Conservation (phyloP, 2,329 filamentous ascomycete species). For the Phaeosphaeria sp. region DNA sequence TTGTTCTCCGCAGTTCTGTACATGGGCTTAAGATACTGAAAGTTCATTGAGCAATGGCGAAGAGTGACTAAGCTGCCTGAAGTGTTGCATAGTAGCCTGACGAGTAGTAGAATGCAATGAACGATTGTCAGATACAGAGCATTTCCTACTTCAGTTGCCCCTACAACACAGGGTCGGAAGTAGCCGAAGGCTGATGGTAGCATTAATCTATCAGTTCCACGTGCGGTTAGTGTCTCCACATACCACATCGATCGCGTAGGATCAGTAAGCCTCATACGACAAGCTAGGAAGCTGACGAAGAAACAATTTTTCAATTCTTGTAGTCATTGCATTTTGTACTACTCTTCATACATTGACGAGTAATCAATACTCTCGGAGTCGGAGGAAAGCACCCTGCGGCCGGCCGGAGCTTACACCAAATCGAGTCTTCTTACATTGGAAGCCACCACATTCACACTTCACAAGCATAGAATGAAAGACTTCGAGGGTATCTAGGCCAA, state of each 20-base stretch:
- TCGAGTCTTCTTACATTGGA: not conserved
- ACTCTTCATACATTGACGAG: not conserved
- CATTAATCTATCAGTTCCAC: not conserved
- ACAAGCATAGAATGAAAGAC: not conserved
- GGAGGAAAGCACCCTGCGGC: not conserved
- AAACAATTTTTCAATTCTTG: not conserved
- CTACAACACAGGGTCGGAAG: not conserved
- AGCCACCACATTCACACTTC: not conserved
- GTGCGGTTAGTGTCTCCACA: not conserved
- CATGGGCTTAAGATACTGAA: too few species aligned
- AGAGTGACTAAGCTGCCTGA: too few species aligned
- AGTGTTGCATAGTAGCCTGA: too few species aligned
- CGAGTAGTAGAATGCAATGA: too few species aligned
- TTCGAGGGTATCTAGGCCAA: not conserved
- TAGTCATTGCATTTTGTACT: not conserved
- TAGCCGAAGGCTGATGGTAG: not conserved
- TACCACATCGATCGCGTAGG: not conserved
- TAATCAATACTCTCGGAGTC: not conserved
- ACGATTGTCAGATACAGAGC: not conserved
- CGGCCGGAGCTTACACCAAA: not conserved
- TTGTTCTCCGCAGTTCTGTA: too few species aligned
- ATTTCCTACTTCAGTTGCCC: not conserved
- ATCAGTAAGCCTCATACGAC: not conserved
- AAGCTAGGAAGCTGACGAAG: not conserved
- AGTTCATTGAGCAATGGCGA: too few species aligned